Conservation (phyloP, 1,139 yeast genomes). For the Yamadazyma mexicana region DNA sequence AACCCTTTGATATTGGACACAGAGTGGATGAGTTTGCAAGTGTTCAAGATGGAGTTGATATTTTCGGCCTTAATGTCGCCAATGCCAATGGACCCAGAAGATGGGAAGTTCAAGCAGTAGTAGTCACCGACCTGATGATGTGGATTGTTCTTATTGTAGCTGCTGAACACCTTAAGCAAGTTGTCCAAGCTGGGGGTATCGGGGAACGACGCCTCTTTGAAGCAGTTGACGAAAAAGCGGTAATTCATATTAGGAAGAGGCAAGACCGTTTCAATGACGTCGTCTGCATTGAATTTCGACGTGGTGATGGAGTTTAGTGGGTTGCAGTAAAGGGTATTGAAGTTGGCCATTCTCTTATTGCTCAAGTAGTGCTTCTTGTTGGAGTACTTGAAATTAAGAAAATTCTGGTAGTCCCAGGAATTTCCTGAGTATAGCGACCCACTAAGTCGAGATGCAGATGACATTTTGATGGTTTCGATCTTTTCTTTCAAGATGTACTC, state of each 20-base stretch:
- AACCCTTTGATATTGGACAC: slow-evolving; percentile 31
- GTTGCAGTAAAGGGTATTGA: slow-evolving; percentile 46
- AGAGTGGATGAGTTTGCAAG: slow-evolving; percentile 59
- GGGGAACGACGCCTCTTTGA: slow-evolving; percentile 63
- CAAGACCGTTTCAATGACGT: slow-evolving; percentile 24
- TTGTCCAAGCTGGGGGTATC: slow-evolving; percentile 32
- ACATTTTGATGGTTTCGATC: slow-evolving; percentile 79
- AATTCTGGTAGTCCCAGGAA: slow-evolving; percentile 48
- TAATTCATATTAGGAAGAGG: slow-evolving; percentile 41
- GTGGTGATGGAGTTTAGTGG: slow-evolving; percentile 52
- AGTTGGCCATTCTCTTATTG: slow-evolving; percentile 7
- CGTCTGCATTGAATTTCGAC: slow-evolving; percentile 15
- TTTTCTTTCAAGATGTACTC: slow-evolving; percentile 75
- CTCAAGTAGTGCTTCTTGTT: slow-evolving; percentile 14
- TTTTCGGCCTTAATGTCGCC: slow-evolving; percentile 64
- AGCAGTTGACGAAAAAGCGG: slow-evolving; percentile 40
- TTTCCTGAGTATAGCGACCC: slow-evolving; percentile 80
- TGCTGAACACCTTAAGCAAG: slow-evolving; percentile 28
- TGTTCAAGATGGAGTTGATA: slow-evolving; percentile 57
- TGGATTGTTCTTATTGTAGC: slow-evolving; percentile 16
- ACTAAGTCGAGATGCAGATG: slow-evolving; percentile 66
- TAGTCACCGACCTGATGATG: slow-evolving; percentile 25
- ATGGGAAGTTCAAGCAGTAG: slow-evolving; percentile 66
- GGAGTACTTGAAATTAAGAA: slow-evolving; percentile 27
- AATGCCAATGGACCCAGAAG: slow-evolving; percentile 77